Base-by-base conservation (phyloP, 176 grass and related monocot genomes). In the Oryza glaberrima region DNA sequence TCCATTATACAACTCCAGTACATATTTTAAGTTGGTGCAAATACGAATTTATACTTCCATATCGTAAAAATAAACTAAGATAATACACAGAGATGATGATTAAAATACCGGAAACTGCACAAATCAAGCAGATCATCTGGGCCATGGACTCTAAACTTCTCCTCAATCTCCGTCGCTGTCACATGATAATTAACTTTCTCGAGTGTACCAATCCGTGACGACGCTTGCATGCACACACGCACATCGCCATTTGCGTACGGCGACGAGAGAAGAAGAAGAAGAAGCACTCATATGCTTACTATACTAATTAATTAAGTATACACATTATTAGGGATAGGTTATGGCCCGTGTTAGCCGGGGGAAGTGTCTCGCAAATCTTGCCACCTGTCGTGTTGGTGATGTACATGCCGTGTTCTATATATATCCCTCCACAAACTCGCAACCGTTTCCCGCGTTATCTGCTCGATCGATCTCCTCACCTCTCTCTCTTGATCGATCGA, bases 341-440 rank as follows among this genome's bases (percentile, higher is more conserved):
- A 43, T 58, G 61, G 67, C 76, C 89, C 89, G 89, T 70, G 70
- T 80, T 75, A 17, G 16, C 74, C 63, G 75, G 80, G 80, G 88
- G 69, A 32, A 36, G 16, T 58, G 28, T 32, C 30, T 32, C 2
- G 30, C 30, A 32, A 32, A 32, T 58, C 54, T 22, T 67, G 88
- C 83, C 88, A 78, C 52, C 70, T 83, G 80, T 67, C 32, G 7
- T 83, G 80, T 67, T 44, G 7, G 43, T 44, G 1, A 14, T 64
- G 3, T 56, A 41, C 9, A 47, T 79, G 66, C 63, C 61, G 47
- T 75, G 11, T 83, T n/a, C 79, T 78, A 74, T 82, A 90, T 78
- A 85, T 66, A 60, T 38, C 22, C 76, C 23, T 68, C 70, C 32
- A 14, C 88, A 64, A 64, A 52, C 69, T 23, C 20, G 28, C 56